Conservation (phyloP, 768 basidiomycete species). For the Coprinopsis sp. region DNA sequence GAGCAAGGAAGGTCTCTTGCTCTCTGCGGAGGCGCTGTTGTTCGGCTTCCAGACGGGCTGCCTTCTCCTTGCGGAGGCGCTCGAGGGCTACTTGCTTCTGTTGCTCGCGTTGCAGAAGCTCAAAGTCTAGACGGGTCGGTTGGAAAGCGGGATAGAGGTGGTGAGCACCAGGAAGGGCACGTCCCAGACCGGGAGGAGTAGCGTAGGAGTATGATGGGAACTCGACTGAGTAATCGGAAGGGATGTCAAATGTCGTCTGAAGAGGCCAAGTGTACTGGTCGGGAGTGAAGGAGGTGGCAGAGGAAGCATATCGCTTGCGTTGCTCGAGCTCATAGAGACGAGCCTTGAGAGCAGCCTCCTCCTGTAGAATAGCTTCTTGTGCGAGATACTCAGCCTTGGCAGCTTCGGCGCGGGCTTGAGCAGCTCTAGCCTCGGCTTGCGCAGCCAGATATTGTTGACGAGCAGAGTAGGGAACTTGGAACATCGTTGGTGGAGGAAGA, state of each 20-base stretch:
- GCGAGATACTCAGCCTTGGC: slow-evolving; percentile 35
- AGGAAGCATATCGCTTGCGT: slow-evolving; percentile 10
- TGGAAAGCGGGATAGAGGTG: background rate
- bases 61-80: too few species aligned
- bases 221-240: too few species aligned
- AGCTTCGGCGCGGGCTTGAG: slow-evolving; percentile 30
- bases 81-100: too few species aligned
- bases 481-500: too few species aligned
- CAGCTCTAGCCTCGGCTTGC: slow-evolving; percentile 31
- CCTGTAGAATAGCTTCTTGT: slow-evolving; percentile 26
- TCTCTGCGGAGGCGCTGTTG: too few species aligned
- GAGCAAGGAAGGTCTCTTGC: too few species aligned
- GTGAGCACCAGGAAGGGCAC: background rate
- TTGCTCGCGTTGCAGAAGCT: too few species aligned
- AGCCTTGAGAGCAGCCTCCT: slow-evolving; percentile 26
- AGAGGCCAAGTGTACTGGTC: background rate
- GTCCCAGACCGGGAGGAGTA: background rate
- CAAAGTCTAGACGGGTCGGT: background rate
- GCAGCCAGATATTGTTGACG: slow-evolving; percentile 34
- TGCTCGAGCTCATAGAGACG: slow-evolving; percentile 20
- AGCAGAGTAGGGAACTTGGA: slow-evolving; percentile 14
- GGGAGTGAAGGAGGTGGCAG: background rate
- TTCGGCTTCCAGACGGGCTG: slow-evolving; percentile 3
- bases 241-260: background rate
- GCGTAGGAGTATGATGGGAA: too few species aligned